Evolutionary conservation across 208 protist genomes (phyloP), one percentile per base, ranked within the genome.

Genomic region (Leishmania guyanensis): DNA sequence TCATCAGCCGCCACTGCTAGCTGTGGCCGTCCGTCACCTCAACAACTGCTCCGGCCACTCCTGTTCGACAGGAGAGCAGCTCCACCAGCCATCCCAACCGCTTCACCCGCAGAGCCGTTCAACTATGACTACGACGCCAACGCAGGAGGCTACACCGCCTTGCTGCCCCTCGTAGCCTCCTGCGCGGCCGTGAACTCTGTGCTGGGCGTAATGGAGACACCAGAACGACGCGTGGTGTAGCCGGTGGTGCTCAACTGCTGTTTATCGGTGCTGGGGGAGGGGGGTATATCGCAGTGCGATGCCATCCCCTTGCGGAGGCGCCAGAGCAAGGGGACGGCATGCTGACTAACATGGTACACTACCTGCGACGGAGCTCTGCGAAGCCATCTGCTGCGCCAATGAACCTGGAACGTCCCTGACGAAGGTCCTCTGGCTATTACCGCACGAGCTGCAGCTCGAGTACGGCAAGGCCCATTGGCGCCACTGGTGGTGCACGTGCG

Each of bases 351-450:
- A 81, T 90, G 33, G 72, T 79, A n/a, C 65, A 82, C 58, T 50
- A 78, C 51, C 75, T 90, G 29, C 82, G 72, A 12, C 51, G 75
- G 36, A 78, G 65, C 60, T 78, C 82, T 60, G 78, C 77, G n/a
- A 70, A n/a, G 2, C 51, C 74, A 46, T 0, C 54, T 60, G 58
- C 29, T 36, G 26, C 43, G 66, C 65, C 68, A 46, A 64, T 53
- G 77, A 83, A 53, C 75, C 81, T 33, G 70, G 68, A 16, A 75
- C 69, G 48, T 77, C 73, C 50, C 74, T 78, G 70, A 79, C 73
- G 72, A 82, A 82, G 77, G 64, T 90, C 65, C 82, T 90, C 65
- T 90, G 88, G 88, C 79, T 86, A 70, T 70, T 91, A 39, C 87
- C 87, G 51, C 84, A 83, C 17, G 80, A 76, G 74, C 83, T 90